Percentiles rank a stretch among this genome's conserved stretches.
Evolutionary conservation across 768 basidiomycete species (phyloP).

Genomic region (Termitomyces sp.): DNA sequence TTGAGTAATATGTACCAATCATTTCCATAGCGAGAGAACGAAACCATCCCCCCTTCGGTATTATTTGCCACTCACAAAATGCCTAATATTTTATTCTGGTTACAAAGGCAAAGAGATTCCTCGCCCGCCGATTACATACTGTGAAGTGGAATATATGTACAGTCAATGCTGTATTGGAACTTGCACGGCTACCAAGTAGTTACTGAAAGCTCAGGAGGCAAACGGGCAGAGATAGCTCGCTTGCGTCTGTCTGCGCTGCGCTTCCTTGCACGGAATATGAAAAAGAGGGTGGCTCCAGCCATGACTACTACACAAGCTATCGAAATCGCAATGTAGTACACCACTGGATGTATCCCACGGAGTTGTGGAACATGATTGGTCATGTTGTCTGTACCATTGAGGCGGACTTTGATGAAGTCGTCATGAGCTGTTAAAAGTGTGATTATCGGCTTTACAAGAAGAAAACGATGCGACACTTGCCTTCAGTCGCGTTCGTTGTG

Average conservation of each 20-base stretch:
- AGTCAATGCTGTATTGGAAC: too few relatives aligned
- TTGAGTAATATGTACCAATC: too few relatives aligned
- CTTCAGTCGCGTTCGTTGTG: slow-evolving; percentile 44
- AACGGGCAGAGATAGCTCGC: background rate
- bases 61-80: too few relatives aligned
- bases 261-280: slow-evolving; percentile 11
- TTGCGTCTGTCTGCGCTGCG: background rate
- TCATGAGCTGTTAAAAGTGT: slow-evolving; percentile 26
- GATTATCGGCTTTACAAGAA: background rate
- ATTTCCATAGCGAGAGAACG: too few relatives aligned
- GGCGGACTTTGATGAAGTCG: slow-evolving; percentile 33
- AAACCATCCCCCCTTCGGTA: too few relatives aligned
- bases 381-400: slow-evolving; percentile 31
- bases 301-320: slow-evolving; percentile 15
- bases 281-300: slow-evolving; percentile 7
- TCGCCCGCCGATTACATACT: too few relatives aligned
- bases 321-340: slow-evolving; percentile 21
- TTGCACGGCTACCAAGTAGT: too few relatives aligned
- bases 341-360: slow-evolving; percentile 2
- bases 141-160: too few relatives aligned
- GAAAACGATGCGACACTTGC: slow-evolving; percentile 22
- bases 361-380: slow-evolving; percentile 9
- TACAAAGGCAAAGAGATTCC: too few relatives aligned
- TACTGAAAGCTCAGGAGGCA: too few relatives aligned
- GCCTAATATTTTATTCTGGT: too few relatives aligned